A percentile compares a stretch with the other conserved stretches of the same genome.
Conservation (phyloP, 78 protist genomes). For the Protostelium mycophagum region DNA sequence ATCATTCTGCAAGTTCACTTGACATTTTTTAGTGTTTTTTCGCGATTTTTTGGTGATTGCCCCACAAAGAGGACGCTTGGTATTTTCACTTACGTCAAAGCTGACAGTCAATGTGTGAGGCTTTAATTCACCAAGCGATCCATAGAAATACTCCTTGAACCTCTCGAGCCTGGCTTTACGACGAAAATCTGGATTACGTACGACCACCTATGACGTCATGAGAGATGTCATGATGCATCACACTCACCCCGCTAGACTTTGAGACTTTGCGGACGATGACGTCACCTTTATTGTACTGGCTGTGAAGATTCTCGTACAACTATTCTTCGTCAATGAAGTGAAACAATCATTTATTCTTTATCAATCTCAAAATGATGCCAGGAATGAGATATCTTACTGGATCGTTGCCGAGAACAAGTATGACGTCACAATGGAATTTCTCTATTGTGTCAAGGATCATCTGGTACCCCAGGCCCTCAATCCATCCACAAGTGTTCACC, state of each 20-base stretch:
- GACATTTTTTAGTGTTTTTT: too few species aligned
- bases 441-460: constrained; percentile 18
- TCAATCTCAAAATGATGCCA: not conserved
- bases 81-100: constrained; percentile 21
- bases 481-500: constrained; percentile 83
- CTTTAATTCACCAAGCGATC: constrained; percentile 25
- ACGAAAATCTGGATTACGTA: constrained; percentile 28
- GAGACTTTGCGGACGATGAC: constrained; percentile 26
- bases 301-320: constrained; percentile 27
- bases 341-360: not conserved
- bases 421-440: constrained; percentile 11
- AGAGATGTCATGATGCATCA: not conserved
- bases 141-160: constrained; percentile 61
- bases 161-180: constrained; percentile 26
- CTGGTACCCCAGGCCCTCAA: constrained; percentile 70
- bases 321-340: constrained; percentile 48
- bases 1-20: too few species aligned
- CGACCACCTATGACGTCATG: constrained; percentile 16
- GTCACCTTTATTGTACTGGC: not conserved
- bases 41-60: too few species aligned
- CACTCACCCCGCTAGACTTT: constrained; percentile 62
- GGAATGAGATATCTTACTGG: not conserved
- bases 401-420: constrained; percentile 6
- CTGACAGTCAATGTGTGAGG: constrained; percentile 31
- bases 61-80: too few species aligned